Evolutionary conservation across 805 yeast species (phyloP), one percentile per base, ranked within the genome.

Genomic region (Candida endomychidarum): DNA sequence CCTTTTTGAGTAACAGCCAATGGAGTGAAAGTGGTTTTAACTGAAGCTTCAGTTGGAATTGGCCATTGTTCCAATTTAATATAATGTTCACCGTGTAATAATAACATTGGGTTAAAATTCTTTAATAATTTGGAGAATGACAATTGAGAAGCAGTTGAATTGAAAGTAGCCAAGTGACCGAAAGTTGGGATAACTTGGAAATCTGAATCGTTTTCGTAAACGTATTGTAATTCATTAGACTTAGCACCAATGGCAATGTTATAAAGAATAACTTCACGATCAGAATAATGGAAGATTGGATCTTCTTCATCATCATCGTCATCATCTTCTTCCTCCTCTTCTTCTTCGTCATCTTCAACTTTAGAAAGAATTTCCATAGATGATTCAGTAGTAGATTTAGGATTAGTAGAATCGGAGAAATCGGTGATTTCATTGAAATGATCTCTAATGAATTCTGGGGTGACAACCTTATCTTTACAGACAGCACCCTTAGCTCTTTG

Each of bases 1-100:
- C 89, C 89, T 72, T 91, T 91, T 65, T 88, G 91, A 14, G 83
- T 61, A 12, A 87, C 78, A 14, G 85, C 86, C 38, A 91, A 70
- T 34, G 96, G 89, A 47, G 58, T 67, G 43, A 78, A 75, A 31
- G 73, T 72, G 6, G 95, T 85, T 40, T 64, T 72, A 31, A 89
- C 61, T 2, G 65, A 58, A 3, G 82, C 95, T 46, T 75, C 72
- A 1, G 85, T 77, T 46, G 96, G 95, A 42, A 91, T 72, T 42
- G 95, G 93, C 71, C 76, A 81, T 60, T 81, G 77, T 48, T 74
- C 73, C 47, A 91, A 61, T 63, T 80, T 88, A 52, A 90, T 71
- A 64, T 85, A 91, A 62, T 91, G 97, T 67, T 91, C 99, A 44
- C 98, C 99, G 61, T 91, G 98, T 51, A 91, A 75, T 56, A 91